These are phyloP conservation scores for Eimeria maxima DNA, from an alignment of 169 alveolate species.

Conservation along the genomic window DNA sequence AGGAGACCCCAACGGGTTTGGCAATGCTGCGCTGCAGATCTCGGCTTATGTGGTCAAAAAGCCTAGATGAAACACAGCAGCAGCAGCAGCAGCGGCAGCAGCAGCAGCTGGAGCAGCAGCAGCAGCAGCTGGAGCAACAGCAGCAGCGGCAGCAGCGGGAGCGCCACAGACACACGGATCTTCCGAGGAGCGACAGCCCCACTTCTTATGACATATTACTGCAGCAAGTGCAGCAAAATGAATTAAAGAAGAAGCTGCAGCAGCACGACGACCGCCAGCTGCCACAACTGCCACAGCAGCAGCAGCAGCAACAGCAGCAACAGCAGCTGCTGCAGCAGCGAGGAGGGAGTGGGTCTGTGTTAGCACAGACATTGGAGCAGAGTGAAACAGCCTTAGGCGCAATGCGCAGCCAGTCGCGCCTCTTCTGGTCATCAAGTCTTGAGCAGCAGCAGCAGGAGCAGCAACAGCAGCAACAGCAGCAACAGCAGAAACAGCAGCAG, in stretches of 20 bases:
- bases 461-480: neutral
- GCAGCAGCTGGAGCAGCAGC: too few species aligned
- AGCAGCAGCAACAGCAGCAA: constrained; percentile 7
- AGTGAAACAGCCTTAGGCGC: neutral
- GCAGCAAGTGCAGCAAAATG: constrained; percentile 10
- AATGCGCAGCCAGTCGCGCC: constrained; percentile 10
- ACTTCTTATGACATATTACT: neutral
- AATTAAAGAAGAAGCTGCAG: neutral
- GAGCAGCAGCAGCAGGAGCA: too few species aligned
- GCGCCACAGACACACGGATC: neutral
- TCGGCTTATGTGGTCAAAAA: neutral
- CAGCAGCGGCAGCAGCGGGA: constrained; percentile 29
- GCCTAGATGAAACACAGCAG: neutral
- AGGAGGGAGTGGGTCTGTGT: neutral
- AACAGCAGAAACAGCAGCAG: constrained; percentile 24
- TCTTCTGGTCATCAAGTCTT: neutral
- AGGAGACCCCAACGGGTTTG: neutral
- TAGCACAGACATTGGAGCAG: neutral
- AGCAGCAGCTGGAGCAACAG: constrained; percentile 49
- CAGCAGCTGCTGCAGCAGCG: neutral
- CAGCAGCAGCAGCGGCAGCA: too few species aligned
- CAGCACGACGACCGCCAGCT: neutral
- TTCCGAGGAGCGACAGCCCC: neutral
- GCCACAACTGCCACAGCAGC: neutral
- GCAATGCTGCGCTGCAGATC: constrained; percentile 12